Evolutionary conservation across 2,329 filamentous ascomycete genomes (phyloP).

Genomic region (Madurella fahalii): DNA sequence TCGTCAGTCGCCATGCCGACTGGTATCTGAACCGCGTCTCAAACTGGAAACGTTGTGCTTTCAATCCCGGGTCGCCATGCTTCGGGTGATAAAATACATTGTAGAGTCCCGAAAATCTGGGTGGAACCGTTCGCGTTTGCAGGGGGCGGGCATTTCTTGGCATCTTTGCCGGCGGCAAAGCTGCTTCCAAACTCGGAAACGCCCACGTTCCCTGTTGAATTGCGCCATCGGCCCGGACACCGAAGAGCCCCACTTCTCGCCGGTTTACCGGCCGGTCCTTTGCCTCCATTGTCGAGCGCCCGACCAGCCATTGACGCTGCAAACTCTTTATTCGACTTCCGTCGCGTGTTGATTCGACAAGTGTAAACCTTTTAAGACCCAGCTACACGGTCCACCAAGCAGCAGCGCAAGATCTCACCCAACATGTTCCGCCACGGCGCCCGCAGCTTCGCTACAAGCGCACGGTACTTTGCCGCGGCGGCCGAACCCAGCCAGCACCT

Average conservation of each 20-base stretch:
- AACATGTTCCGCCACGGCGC: constrained; percentile 66
- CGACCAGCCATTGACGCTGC: too few relatives aligned
- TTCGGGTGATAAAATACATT: neutral
- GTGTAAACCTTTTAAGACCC: neutral
- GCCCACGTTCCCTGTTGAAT: constrained; percentile 7
- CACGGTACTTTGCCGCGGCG: constrained; percentile 47
- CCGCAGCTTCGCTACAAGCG: constrained; percentile 63
- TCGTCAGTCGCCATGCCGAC: constrained; percentile 24
- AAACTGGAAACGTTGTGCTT: neutral
- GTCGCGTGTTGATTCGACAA: neutral
- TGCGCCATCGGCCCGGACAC: constrained; percentile 20
- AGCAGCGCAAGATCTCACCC: neutral
- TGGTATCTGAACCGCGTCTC: too few relatives aligned
- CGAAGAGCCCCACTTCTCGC: constrained; percentile 3
- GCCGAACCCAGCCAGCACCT: constrained; percentile 53
- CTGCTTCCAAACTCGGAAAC: too few relatives aligned
- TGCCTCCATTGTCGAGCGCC: too few relatives aligned
- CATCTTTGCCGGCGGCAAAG: constrained; percentile 1
- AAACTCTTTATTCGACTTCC: neutral
- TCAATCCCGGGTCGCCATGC: neutral
- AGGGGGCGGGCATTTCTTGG: neutral
- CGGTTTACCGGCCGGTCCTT: neutral
- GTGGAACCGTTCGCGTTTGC: neutral
- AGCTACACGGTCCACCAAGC: neutral
- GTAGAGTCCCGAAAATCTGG: neutral